These are phyloP conservation scores for Monilinia fructicola DNA, from an alignment of 2,329 filamentous ascomycete genomes.

Conservation along the genomic window DNA sequence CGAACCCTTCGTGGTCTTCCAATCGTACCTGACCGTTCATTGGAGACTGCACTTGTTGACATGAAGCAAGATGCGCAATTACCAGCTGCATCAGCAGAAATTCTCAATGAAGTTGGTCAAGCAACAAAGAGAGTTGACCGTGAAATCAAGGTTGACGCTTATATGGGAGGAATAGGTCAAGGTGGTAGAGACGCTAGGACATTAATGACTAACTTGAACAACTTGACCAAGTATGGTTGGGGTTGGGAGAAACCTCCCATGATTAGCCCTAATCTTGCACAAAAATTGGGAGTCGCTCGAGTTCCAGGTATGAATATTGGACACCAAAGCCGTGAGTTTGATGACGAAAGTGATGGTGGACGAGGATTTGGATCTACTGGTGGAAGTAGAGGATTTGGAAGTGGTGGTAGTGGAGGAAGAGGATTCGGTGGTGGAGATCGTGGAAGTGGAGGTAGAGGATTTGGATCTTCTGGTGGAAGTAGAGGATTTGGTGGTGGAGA, in stretches of 20 bases:
- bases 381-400: slow-evolving; percentile 19
- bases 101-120: slow-evolving; percentile 34
- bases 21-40: slow-evolving; percentile 32
- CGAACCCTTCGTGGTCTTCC: slow-evolving; percentile 36
- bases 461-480: slow-evolving; percentile 23
- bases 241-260: slow-evolving; percentile 39
- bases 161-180: slow-evolving; percentile 31
- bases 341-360: slow-evolving; percentile 24
- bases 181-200: not conserved
- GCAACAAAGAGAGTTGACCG: slow-evolving; percentile 38
- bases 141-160: slow-evolving; percentile 35
- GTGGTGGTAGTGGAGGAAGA: slow-evolving; percentile 23
- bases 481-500: slow-evolving; percentile 19
- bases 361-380: slow-evolving; percentile 21
- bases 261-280: slow-evolving; percentile 28
- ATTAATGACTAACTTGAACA: slow-evolving; percentile 29
- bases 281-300: slow-evolving; percentile 33
- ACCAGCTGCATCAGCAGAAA: slow-evolving; percentile 34
- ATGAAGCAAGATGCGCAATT: slow-evolving; percentile 42
- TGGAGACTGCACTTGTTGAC: slow-evolving; percentile 37
- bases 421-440: slow-evolving; percentile 27
- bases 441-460: slow-evolving; percentile 21
- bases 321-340: not conserved
- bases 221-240: slow-evolving; percentile 40
- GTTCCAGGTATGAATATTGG: slow-evolving; percentile 32